phyloP scores from a whole-genome alignment of 371 early-diverging fungal genomes.

The Batkoa obscura region DNA sequence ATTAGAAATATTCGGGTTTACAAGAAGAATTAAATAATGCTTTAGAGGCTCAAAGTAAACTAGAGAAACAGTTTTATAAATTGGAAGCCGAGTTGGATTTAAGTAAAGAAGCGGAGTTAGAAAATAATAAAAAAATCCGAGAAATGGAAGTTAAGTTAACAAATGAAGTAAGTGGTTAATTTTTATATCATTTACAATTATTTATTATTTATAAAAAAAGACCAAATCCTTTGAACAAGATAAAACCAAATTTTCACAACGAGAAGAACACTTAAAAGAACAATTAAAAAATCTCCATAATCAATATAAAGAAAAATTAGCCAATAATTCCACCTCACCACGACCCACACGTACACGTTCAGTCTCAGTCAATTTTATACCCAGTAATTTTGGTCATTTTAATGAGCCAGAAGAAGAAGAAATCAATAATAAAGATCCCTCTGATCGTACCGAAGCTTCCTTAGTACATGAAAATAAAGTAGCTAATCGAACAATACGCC shows the following conservation, averaged over 20 bases:
- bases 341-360: constrained; percentile 1
- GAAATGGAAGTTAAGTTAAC: not conserved
- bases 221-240: constrained; percentile 2
- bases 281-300: not conserved
- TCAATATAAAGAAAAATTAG: not conserved
- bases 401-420: not conserved
- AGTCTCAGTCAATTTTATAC: constrained; percentile 2
- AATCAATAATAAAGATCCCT: not conserved
- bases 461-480: constrained; percentile 1
- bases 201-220: not conserved
- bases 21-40: constrained; percentile 1
- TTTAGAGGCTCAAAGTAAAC: constrained; percentile 1
- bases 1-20: constrained; percentile 4
- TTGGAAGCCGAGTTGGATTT: not conserved
- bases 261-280: not conserved
- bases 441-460: not conserved
- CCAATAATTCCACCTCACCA: not conserved
- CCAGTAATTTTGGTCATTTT: not conserved
- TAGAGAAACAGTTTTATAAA: constrained; percentile 1
- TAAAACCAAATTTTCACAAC: not conserved
- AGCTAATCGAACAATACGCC: constrained; percentile 3
- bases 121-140: not conserved
- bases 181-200: not conserved
- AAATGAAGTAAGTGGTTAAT: constrained; percentile 4
- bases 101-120: not conserved